Percentiles rank a stretch among this genome's conserved stretches.
These are phyloP conservation scores for Zizania latifolia DNA, from an alignment of 176 grass and related monocot species.

Conservation along the genomic window DNA sequence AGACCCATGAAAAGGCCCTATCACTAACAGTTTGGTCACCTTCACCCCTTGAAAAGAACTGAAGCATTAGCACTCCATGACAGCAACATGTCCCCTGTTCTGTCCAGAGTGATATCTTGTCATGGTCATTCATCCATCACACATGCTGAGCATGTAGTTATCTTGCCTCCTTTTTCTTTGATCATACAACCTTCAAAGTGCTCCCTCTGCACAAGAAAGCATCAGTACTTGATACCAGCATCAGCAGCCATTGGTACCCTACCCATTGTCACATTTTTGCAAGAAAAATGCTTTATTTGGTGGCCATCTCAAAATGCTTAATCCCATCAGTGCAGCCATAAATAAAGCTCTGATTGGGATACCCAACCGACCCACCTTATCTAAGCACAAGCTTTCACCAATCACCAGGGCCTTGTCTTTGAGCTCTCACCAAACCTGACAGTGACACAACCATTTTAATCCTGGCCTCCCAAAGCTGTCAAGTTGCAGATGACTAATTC, in stretches of 20 bases:
- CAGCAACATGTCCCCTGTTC: slow-evolving; percentile 9
- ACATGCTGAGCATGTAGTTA: slow-evolving; percentile 1
- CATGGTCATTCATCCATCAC: slow-evolving; percentile 19
- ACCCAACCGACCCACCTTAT: slow-evolving; percentile 68
- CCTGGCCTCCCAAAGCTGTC: slow-evolving; percentile 20
- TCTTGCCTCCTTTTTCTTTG: slow-evolving; percentile 2
- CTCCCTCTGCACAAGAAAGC: not conserved
- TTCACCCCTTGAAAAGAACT: too few relatives aligned
- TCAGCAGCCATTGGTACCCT: not conserved
- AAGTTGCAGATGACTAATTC: slow-evolving; percentile 30
- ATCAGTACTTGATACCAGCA: too few relatives aligned
- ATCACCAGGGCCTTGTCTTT: slow-evolving; percentile 14
- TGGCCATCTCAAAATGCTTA: slow-evolving; percentile 12
- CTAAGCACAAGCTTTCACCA: slow-evolving; percentile 32
- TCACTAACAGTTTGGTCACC: too few relatives aligned
- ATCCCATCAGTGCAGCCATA: slow-evolving; percentile 29
- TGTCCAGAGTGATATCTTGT: too few relatives aligned
- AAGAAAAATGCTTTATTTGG: slow-evolving; percentile 32
- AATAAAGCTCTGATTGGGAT: slow-evolving; percentile 57
- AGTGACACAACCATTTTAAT: slow-evolving; percentile 18
- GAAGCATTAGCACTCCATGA: slow-evolving; percentile 18
- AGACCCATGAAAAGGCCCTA: slow-evolving; percentile 20
- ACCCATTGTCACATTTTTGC: slow-evolving; percentile 6
- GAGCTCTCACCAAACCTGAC: slow-evolving; percentile 50
- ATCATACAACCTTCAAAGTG: not conserved